Percentiles rank a stretch among this genome's conserved stretches.
These are phyloP conservation scores for Cnidoscolus chayamansa DNA, from an alignment of 441 rosid genomes.

Conservation along the genomic window DNA sequence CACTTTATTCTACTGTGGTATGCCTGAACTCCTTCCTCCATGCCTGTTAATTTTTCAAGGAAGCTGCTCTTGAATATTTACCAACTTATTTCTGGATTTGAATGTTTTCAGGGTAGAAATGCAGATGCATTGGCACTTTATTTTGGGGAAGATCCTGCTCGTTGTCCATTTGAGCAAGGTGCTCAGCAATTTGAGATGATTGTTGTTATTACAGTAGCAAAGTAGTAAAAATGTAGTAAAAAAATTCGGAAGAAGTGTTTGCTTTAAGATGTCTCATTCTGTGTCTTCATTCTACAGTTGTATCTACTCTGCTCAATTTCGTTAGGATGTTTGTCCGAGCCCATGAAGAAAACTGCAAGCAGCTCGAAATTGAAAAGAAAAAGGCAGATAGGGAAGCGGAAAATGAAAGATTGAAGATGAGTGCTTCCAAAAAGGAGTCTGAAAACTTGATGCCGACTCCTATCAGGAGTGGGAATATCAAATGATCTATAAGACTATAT, in stretches of 20 bases:
- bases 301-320: conserved; percentile 77
- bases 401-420: conserved; percentile 42
- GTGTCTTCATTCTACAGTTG: conserved; percentile 47
- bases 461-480: conserved; percentile 25
- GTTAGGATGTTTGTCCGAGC: conserved; percentile 74
- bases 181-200: not conserved
- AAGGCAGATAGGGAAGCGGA: conserved; percentile 57
- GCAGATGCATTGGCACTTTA: conserved; percentile 86
- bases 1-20: conserved; percentile 85
- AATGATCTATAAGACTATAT: conserved; percentile 18
- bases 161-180: conserved; percentile 97
- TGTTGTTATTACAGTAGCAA: not conserved
- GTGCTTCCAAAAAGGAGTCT: conserved; percentile 27
- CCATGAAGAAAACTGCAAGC: conserved; percentile 79
- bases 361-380: conserved; percentile 67
- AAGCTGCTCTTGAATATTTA: conserved; percentile 8
- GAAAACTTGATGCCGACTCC: conserved; percentile 20
- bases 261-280: not conserved
- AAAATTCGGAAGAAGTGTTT: not conserved
- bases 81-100: conserved; percentile 21
- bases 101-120: conserved; percentile 71
- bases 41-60: not conserved
- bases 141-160: conserved; percentile 94
- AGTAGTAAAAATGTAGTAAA: not conserved
- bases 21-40: conserved; percentile 14